Conservation (phyloP, 1,284 basidiomycete genomes). For the Cutaneotrichosporon daszewskae region DNA sequence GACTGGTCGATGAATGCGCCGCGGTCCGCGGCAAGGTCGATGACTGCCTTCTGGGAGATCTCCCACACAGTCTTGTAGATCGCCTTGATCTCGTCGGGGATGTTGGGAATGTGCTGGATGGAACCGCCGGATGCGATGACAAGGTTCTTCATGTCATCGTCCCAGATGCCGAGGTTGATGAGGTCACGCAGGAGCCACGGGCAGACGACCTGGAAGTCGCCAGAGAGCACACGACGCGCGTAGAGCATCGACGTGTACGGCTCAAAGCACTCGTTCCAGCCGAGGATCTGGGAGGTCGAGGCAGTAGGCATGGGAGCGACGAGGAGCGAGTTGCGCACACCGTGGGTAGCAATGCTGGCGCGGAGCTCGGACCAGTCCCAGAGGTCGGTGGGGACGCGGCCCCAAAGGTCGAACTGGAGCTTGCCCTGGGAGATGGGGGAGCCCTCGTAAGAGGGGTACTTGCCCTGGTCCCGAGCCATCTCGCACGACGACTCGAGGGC, state of each 20-base stretch:
- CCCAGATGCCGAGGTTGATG: constrained; percentile 91
- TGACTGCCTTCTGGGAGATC: constrained; percentile 96
- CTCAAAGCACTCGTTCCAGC: constrained; percentile 85
- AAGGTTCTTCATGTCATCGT: constrained; percentile 98
- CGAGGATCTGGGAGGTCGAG: constrained; percentile 96
- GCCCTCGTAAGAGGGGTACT: constrained; percentile 88
- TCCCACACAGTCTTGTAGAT: constrained; percentile 72
- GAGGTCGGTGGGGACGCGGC: constrained; percentile 80
- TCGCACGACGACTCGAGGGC: constrained; percentile 89
- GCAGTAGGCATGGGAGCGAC: constrained; percentile 98
- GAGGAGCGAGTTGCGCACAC: constrained; percentile 90
- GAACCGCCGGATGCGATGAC: constrained; percentile 97
- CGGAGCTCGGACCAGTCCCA: constrained; percentile 95
- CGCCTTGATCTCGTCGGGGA: constrained; percentile 80
- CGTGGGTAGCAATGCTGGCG: constrained; percentile 77
- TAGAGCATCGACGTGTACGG: constrained; percentile 81
- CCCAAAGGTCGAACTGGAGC: constrained; percentile 95
- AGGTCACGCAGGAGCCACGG: constrained; percentile 97
- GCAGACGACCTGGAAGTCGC: constrained; percentile 99
- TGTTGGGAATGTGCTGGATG: constrained; percentile 79
- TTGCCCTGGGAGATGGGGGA: constrained; percentile 83
- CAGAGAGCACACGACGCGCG: constrained; percentile 96
- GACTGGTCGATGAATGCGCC: constrained; percentile 98
- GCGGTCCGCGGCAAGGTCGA: constrained; percentile 96
- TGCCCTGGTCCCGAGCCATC: constrained; percentile 72